Conservation (phyloP, 1,284 basidiomycete species). For the Ustilago nuda region DNA sequence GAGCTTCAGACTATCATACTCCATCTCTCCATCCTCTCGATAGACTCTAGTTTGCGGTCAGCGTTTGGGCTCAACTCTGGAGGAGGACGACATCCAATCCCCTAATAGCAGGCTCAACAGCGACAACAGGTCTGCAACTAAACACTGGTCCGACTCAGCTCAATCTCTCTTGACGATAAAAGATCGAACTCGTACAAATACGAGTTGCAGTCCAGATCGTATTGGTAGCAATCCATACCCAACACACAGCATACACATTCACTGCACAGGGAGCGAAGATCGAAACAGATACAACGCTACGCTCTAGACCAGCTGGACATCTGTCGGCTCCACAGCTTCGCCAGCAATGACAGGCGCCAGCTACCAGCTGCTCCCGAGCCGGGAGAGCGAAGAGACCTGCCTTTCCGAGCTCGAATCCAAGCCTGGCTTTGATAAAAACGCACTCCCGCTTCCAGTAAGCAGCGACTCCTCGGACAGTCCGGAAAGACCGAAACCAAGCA, state of each 20-base stretch:
- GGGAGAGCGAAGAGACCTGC: constrained; percentile 42
- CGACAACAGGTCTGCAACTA: neutral
- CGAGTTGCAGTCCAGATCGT: neutral
- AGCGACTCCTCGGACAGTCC: neutral
- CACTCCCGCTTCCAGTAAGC: neutral
- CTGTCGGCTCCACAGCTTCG: constrained; percentile 9
- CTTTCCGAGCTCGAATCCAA: constrained; percentile 19
- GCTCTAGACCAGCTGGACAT: constrained; percentile 1
- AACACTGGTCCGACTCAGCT: neutral
- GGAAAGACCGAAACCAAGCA: neutral
- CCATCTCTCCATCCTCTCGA: neutral
- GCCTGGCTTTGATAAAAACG: constrained; percentile 4
- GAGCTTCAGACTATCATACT: neutral
- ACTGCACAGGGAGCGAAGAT: neutral
- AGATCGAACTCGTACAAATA: neutral
- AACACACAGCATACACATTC: neutral
- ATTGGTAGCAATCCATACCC: neutral
- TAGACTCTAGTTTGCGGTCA: neutral
- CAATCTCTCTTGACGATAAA: too few species aligned
- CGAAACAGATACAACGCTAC: neutral
- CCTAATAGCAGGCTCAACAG: neutral
- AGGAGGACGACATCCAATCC: neutral
- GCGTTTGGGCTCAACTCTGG: neutral
- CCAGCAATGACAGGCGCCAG: constrained; percentile 33
- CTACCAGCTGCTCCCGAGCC: constrained; percentile 37